Evolutionary conservation across 768 basidiomycete species (phyloP).

Genomic region (Podaxis sp.): DNA sequence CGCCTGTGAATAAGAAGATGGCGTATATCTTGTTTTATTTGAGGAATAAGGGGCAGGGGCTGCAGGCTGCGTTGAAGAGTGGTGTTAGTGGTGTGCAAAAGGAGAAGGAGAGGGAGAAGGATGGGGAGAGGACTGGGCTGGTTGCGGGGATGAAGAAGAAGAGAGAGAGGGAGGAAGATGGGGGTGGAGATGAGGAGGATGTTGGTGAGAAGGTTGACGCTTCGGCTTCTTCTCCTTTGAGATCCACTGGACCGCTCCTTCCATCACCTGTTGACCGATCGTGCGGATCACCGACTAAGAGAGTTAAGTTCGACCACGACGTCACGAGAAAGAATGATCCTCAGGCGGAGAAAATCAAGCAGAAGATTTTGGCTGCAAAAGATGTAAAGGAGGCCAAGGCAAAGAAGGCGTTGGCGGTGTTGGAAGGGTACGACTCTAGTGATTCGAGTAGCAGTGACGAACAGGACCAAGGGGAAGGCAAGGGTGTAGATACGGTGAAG

Average conservation of each 20-base stretch:
- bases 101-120: constrained; percentile 3
- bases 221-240: constrained; percentile 21
- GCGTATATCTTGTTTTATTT: constrained; percentile 96
- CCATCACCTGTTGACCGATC: constrained; percentile 44
- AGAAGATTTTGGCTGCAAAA: constrained; percentile 28
- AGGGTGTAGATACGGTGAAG: constrained; percentile 9
- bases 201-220: constrained; percentile 45
- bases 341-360: constrained; percentile 31
- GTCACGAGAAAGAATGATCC: constrained; percentile 24
- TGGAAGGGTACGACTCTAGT: constrained; percentile 29
- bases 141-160: constrained; percentile 53
- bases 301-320: constrained; percentile 8
- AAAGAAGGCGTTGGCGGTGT: constrained; percentile 24
- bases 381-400: constrained; percentile 23
- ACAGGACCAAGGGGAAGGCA: constrained; percentile 14
- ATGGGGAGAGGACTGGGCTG: constrained; percentile 37
- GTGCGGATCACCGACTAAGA: constrained; percentile 25
- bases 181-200: constrained; percentile 47
- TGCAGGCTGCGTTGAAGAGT: constrained; percentile 59
- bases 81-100: constrained; percentile 18
- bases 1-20: constrained; percentile 66
- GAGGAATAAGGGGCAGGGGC: constrained; percentile 71
- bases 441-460: constrained; percentile 21
- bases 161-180: constrained; percentile 38
- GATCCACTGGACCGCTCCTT: constrained; percentile 66